phyloP scores from a whole-genome alignment of 2,329 filamentous ascomycete species.

The Leptographium flavum region DNA sequence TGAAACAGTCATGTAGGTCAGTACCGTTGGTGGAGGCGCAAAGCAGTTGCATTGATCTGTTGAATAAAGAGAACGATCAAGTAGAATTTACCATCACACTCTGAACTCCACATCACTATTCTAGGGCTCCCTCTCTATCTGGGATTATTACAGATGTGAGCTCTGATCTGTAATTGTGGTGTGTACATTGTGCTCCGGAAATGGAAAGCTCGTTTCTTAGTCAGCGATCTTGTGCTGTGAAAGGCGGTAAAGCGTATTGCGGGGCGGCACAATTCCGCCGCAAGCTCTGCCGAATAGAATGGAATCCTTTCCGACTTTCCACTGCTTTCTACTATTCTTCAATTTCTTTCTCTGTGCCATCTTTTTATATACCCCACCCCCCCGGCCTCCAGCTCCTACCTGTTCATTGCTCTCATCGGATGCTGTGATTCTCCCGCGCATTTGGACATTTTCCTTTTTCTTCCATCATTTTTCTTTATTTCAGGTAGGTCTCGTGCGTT shows the following conservation, averaged over 20 bases:
- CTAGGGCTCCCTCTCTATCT: too few relatives aligned
- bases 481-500: not conserved
- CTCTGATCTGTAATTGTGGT: too few relatives aligned
- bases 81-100: too few relatives aligned
- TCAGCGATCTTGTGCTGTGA: not conserved
- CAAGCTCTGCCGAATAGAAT: slow-evolving; percentile 8
- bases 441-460: not conserved
- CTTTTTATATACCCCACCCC: not conserved
- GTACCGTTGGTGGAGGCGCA: too few relatives aligned
- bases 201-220: too few relatives aligned
- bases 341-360: not conserved
- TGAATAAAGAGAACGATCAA: too few relatives aligned
- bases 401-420: not conserved
- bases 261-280: not conserved
- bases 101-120: too few relatives aligned
- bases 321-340: slow-evolving; percentile 9
- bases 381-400: not conserved
- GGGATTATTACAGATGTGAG: too few relatives aligned
- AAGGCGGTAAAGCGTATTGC: not conserved
- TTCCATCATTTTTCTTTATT: not conserved
- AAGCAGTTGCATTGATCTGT: too few relatives aligned
- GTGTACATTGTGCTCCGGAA: too few relatives aligned
- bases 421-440: not conserved
- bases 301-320: slow-evolving; percentile 12
- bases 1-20: too few relatives aligned